Base-by-base conservation (phyloP, 441 rosid genomes). In the Euphorbia celastroides region DNA sequence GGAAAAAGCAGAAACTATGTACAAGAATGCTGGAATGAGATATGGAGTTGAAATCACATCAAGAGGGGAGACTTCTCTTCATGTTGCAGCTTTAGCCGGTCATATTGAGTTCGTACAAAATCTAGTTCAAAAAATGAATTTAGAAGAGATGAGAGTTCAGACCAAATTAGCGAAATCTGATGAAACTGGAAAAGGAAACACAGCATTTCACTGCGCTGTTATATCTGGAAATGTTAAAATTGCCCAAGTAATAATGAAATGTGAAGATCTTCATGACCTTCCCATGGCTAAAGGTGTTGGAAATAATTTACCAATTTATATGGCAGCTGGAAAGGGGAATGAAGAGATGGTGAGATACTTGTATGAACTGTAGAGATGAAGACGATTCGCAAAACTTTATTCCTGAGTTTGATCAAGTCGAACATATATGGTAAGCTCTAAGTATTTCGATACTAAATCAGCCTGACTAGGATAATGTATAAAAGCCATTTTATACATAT, bases 1-100 rank as follows among this genome's bases (percentile, higher is more conserved):
- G 68, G 22, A 51, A 3, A 52, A 22, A 12, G 68, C 68, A 3
- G n/a, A 26, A 17, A 22, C 30, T 12, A 30, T 65, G 3, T 65
- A 11, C 44, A 56, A 65, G 60, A 22, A 51, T 13, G 1, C 56
- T 1, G 30, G 6, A 32, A 31, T 19, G 19, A 7, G 1, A 17
- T 42, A 42, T 25, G 27, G 50, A 44, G 66, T 50, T 1, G 25
- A 31, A 44, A 79, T 79, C 41, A 77, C 71, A 0, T 17, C 44
- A 25, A 55, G 59, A 27, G 19, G 23, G 52, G 77, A 79, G 9
- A 77, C 73, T 0, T 62, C 61, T 74, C 77, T 79, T 20, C 80
- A 76, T 66, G 64, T 81, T 2, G 79, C 75, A 4, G 69, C 60
- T 11, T 70, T 56, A 0, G 60, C 71, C 10, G 57, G 19, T 5